Evolutionary conservation across 208 protist genomes (phyloP), one percentile per base, ranked within the genome.

Genomic region (Hexamita inflata): DNA sequence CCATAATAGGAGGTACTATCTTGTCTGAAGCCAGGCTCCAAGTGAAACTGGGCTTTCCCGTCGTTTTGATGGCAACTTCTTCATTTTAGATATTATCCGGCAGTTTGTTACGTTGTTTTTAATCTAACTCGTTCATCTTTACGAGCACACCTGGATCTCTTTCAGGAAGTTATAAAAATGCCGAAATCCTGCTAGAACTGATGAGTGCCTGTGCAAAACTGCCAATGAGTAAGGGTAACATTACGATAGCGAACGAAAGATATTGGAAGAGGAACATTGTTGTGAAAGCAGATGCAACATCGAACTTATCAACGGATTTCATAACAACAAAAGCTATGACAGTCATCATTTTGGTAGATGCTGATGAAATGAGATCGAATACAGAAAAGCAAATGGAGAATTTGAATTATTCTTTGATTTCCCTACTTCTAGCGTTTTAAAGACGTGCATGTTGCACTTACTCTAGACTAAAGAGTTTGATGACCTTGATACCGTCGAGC

Each of bases 401-500:
- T 34, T 34, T 26, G 29, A 28, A 30, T 0, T 75, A 45, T 2
- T 32, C 15, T 30, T 38, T 39, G 0, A 67, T 1, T 34, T 80
- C 77, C 28, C 30, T 9, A 29, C 45, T 26, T 68, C 76, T 38
- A 29, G 39, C 58, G 1, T 79, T 42, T 19, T 76, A 26, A 42
- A 88, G 58, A 29, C 41, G 32, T n/a, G 38, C 40, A 4, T 77
- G 41, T 40, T 86, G 83, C 0, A 68, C 39, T 1, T 77, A 38
- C 42, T 89, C 87, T 77, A 77, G 87, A 24, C 78, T 82, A 66
- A 81, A 84, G 0, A 88, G 45, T 74, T 89, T 89, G 32, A 89
- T 39, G 26, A 85, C 76, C 58, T 77, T 49, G 57, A 89, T 87
- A 4, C 82, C 82, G 57, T 49, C 75, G 0, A 89, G 57, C 0